phyloP scores from a whole-genome alignment of 1,284 basidiomycete species.

The Pseudozyma tsukubaensis region DNA sequence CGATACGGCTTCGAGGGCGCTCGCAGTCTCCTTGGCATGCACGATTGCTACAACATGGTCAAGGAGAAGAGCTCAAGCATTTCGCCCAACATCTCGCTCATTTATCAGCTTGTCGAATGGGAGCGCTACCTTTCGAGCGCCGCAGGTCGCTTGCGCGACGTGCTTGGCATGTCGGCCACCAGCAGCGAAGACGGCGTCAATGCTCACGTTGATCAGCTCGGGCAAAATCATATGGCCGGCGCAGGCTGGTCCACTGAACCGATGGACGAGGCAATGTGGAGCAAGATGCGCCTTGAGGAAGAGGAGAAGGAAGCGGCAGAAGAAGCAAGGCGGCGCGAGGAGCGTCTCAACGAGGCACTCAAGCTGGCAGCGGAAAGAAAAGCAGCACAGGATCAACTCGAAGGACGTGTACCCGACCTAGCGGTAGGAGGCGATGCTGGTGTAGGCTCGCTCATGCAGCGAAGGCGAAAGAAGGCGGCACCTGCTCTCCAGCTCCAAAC shows the following conservation, averaged over 20 bases:
- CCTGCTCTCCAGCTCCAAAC: slow-evolving; percentile 42
- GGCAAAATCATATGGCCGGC: slow-evolving; percentile 5
- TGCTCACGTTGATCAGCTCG: not conserved
- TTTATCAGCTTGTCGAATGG: slow-evolving; percentile 95
- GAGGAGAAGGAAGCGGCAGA: slow-evolving; percentile 59
- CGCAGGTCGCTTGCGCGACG: slow-evolving; percentile 44
- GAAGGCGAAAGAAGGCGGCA: slow-evolving; percentile 39
- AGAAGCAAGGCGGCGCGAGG: slow-evolving; percentile 41
- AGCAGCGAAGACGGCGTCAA: slow-evolving; percentile 2
- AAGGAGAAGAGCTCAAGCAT: slow-evolving; percentile 59
- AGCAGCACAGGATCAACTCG: slow-evolving; percentile 43
- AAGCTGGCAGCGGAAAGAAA: slow-evolving; percentile 38
- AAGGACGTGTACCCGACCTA: slow-evolving; percentile 21
- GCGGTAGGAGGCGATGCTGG: slow-evolving; percentile 11
- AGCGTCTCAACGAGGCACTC: slow-evolving; percentile 44
- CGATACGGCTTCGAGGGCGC: slow-evolving; percentile 70
- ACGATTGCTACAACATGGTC: slow-evolving; percentile 89
- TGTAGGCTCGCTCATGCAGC: slow-evolving; percentile 40
- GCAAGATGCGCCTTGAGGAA: slow-evolving; percentile 58
- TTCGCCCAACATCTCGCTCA: slow-evolving; percentile 87
- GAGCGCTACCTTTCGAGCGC: slow-evolving; percentile 77
- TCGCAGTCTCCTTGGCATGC: slow-evolving; percentile 76
- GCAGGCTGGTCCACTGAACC: slow-evolving; percentile 57
- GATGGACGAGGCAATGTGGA: slow-evolving; percentile 65
- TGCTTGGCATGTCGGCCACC: slow-evolving; percentile 16